Percentiles rank a stretch among this genome's conserved stretches.
Evolutionary conservation across 2,329 filamentous ascomycete genomes (phyloP).

Genomic region (Eutypa lata): DNA sequence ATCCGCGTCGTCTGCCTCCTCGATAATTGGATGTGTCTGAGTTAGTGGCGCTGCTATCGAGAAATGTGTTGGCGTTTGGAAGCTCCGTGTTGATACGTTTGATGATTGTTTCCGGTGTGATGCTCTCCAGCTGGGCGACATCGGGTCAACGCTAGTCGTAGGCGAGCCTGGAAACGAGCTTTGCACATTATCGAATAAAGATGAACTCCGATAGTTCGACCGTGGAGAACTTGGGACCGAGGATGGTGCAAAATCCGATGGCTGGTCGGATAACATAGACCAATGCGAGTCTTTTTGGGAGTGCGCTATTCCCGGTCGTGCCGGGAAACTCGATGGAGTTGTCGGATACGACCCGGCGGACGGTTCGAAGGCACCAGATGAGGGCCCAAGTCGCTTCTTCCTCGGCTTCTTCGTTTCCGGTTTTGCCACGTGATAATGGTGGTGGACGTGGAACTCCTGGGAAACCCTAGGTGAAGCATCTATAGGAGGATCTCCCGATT

Average conservation of each 20-base stretch:
- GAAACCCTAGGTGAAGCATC: constrained; percentile 43
- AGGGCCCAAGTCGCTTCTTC: constrained; percentile 68
- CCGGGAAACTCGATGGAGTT: constrained; percentile 38
- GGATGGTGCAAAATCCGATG: constrained; percentile 63
- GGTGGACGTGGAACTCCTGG: constrained; percentile 86
- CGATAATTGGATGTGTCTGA: constrained; percentile 24
- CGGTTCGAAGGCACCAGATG: constrained; percentile 60
- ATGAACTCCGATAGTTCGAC: constrained; percentile 67
- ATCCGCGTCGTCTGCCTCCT: constrained; percentile 30
- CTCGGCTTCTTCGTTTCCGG: constrained; percentile 61
- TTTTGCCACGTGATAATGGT: constrained; percentile 80
- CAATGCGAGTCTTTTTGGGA: constrained; percentile 54
- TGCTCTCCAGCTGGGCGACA: constrained; percentile 56
- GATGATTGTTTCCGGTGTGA: constrained; percentile 55
- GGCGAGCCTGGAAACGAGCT: constrained; percentile 77
- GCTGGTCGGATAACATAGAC: constrained; percentile 59
- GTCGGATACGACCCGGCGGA: constrained; percentile 37
- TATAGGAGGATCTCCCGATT: constrained; percentile 39
- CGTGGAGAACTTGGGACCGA: constrained; percentile 80
- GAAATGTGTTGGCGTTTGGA: constrained; percentile 31
- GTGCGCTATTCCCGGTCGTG: constrained; percentile 38
- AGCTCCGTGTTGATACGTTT: constrained; percentile 51
- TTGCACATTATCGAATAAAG: constrained; percentile 71
- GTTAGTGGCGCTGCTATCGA: constrained; percentile 17
- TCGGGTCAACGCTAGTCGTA: constrained; percentile 69